These are phyloP conservation scores for Sarocladium brachiariae DNA, from an alignment of 2,329 filamentous ascomycete genomes.

Conservation along the genomic window DNA sequence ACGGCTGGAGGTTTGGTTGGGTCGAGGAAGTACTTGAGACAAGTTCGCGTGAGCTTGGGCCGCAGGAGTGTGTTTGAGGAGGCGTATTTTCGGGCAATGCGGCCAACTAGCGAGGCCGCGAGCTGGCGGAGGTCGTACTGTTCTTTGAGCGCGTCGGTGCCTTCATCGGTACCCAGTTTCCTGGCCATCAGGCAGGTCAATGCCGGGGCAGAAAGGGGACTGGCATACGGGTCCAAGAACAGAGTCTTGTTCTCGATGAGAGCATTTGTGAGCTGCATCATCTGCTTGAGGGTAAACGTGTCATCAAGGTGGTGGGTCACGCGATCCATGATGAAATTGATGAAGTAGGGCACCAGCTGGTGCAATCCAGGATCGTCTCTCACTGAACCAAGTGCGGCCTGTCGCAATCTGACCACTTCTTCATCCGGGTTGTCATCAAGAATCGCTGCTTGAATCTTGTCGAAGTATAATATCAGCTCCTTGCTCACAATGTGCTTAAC, in stretches of 20 bases:
- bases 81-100: conserved; percentile 75
- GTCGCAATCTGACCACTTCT: conserved; percentile 62
- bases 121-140: conserved; percentile 80
- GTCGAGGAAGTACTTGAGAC: conserved; percentile 86
- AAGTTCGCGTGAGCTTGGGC: conserved; percentile 84
- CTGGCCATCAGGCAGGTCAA: conserved; percentile 81
- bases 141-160: conserved; percentile 45
- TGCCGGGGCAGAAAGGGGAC: conserved; percentile 71
- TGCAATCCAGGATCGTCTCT: conserved; percentile 87
- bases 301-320: conserved; percentile 91
- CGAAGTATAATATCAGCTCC: conserved; percentile 93
- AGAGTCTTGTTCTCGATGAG: conserved; percentile 77
- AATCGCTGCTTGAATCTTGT: conserved; percentile 85
- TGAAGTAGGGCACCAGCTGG: conserved; percentile 92
- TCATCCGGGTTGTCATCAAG: conserved; percentile 84
- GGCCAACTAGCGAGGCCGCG: conserved; percentile 72
- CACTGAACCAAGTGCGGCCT: conserved; percentile 78
- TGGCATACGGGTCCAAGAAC: conserved; percentile 58
- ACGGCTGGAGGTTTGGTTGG: conserved; percentile 74
- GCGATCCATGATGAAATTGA: conserved; percentile 92
- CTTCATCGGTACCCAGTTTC: conserved; percentile 59
- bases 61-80: conserved; percentile 75
- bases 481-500: conserved; percentile 96
- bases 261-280: conserved; percentile 84
- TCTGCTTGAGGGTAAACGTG: conserved; percentile 79